These are phyloP conservation scores for Mucuna pruriens DNA, from an alignment of 306 rosid species.

Conservation along the genomic window DNA sequence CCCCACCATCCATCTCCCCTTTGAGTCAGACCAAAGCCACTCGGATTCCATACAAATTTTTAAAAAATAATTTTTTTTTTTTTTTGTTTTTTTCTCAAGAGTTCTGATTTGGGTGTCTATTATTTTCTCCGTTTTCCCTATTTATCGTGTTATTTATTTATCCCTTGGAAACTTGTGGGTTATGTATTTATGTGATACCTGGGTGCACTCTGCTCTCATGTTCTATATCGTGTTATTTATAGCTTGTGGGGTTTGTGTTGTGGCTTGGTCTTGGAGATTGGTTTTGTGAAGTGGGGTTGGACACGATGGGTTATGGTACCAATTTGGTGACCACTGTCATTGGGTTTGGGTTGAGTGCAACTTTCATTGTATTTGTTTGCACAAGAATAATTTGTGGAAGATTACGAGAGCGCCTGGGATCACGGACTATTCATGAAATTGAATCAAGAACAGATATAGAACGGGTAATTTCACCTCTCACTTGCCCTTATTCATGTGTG, in stretches of 20 bases:
- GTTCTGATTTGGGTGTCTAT: constrained; percentile 43
- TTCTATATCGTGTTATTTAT: constrained; percentile 11
- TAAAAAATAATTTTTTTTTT: background rate
- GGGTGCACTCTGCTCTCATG: constrained; percentile 16
- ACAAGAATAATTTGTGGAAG: constrained; percentile 95
- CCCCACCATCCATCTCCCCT: constrained; percentile 48
- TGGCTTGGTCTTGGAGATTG: constrained; percentile 27
- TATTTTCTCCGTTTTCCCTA: background rate
- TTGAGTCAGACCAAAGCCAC: constrained; percentile 63
- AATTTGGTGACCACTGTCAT: constrained; percentile 77
- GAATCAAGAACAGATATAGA: constrained; percentile 74
- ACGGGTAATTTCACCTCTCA: constrained; percentile 57
- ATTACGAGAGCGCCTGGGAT: constrained; percentile 50
- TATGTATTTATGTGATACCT: constrained; percentile 16
- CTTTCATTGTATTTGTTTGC: constrained; percentile 93
- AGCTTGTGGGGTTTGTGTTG: constrained; percentile 17
- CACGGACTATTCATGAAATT: constrained; percentile 63
- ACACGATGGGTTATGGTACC: constrained; percentile 56
- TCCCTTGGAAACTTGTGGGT: constrained; percentile 40
- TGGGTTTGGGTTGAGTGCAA: constrained; percentile 96
- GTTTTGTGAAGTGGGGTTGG: constrained; percentile 28
- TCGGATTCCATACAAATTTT: constrained; percentile 52
- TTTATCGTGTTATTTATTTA: constrained; percentile 29
- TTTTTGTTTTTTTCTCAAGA: background rate
- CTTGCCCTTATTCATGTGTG: background rate